Evolutionary conservation across 2,329 filamentous ascomycete genomes (phyloP).

Genomic region (Claviceps sp.): DNA sequence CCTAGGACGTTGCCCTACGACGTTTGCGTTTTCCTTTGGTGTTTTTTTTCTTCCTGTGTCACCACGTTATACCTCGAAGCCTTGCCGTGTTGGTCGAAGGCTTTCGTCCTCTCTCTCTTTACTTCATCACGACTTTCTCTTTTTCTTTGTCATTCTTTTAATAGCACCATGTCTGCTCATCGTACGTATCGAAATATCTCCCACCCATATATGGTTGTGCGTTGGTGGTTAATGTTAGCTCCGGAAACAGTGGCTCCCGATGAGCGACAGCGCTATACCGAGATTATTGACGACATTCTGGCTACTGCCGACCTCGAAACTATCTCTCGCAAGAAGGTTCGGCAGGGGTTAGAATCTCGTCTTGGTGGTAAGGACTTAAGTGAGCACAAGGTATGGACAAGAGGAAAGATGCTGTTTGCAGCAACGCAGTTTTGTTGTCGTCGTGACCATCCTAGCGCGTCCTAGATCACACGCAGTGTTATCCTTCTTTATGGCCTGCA

Average conservation of each 20-base stretch:
- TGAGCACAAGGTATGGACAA: slow-evolving; percentile 38
- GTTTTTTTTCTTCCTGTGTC: neutral
- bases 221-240: neutral
- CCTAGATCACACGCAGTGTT: neutral
- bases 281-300: slow-evolving; percentile 47
- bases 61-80: neutral
- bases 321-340: slow-evolving; percentile 51
- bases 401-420: neutral
- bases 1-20: slow-evolving; percentile 3
- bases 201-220: neutral
- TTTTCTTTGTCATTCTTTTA: neutral
- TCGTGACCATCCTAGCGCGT: neutral
- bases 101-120: neutral
- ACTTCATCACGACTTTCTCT: neutral
- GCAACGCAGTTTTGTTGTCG: neutral
- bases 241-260: slow-evolving; percentile 31
- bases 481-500: neutral
- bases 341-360: slow-evolving; percentile 39
- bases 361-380: slow-evolving; percentile 44
- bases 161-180: slow-evolving; percentile 12
- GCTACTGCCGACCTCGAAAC: slow-evolving; percentile 44
- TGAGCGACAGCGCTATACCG: slow-evolving; percentile 39
- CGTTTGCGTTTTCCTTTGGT: neutral
- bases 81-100: neutral
- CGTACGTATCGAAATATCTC: slow-evolving; percentile 8